Evolutionary conservation across 352 stramenopile genomes (phyloP), one percentile per base, ranked within the genome.

Genomic region (Discostella stelligera): DNA sequence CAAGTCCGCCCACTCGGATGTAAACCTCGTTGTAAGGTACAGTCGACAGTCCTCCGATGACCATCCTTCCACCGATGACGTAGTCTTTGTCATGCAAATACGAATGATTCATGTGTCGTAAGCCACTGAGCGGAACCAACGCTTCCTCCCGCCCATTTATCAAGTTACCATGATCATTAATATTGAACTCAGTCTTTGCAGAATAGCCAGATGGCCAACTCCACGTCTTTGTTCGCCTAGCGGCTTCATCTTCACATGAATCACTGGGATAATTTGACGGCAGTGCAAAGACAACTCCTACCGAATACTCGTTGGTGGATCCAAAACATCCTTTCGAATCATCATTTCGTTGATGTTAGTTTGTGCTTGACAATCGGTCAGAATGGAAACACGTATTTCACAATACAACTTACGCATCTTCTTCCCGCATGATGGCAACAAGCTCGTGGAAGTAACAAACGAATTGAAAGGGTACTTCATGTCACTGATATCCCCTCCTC

Each of bases 1-100:
- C 86, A 48, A 76, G 11, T 54, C 86, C 88, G 61, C 85, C 86
- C 49, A 90, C 79, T 16, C 89, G 79, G 46, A 91, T 48, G 68
- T 88, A 94, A 0, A 93, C 74, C 84, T 94, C 89, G 75, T 94
- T 94, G 72, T 92, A 94, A 18, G 89, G 89, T 54, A 94, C 80
- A 20, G 78, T 85, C 14, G 52, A 54, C 3, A 94, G 62, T 27
- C 82, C 85, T 25, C 79, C 85, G 21, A 85, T 82, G 0, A 91
- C 68, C 25, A 88, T 63, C 39, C 85, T 82, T 16, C 80, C 83
- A 23, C 61, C 79, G 37, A 93, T 77, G 16, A 84, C 63, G 49
- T 86, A 82, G 25, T 86, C 79, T 30, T 64, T 74, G 52, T 86
- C 70, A 66, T 84, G 20, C 27, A 86, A 55, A 63, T 86, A 86